A percentile compares a stretch with the other conserved stretches of the same genome.
These are phyloP conservation scores for Musa schizocarpa DNA, from an alignment of 176 grass and related monocot genomes.

Conservation along the genomic window DNA sequence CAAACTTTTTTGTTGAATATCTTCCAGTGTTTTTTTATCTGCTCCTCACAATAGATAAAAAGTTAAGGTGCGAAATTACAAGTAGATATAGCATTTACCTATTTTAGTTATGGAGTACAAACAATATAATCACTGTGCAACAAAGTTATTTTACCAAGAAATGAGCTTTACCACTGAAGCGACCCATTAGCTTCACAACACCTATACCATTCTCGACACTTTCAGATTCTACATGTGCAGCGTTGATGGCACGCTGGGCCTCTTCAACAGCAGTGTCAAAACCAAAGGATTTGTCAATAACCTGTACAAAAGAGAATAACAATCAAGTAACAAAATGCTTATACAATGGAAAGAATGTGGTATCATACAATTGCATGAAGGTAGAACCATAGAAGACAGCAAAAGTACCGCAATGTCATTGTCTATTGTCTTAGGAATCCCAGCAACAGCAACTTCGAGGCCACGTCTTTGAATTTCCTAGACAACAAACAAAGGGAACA, in stretches of 20 bases:
- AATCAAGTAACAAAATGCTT: background rate
- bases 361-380: background rate
- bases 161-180: conserved; percentile 3
- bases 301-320: background rate
- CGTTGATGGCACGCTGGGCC: conserved; percentile 13
- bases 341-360: background rate
- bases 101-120: background rate
- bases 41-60: background rate
- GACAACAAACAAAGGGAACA: background rate
- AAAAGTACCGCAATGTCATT: conserved; percentile 12
- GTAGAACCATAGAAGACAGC: background rate
- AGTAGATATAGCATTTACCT: background rate
- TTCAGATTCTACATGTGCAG: conserved; percentile 17
- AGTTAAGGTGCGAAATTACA: background rate
- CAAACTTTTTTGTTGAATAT: too few species aligned
- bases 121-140: background rate
- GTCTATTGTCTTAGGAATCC: conserved; percentile 18
- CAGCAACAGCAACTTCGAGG: conserved; percentile 8
- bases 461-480: conserved; percentile 11
- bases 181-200: conserved; percentile 14
- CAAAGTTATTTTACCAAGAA: background rate
- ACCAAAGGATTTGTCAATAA: conserved; percentile 18
- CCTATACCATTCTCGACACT: conserved; percentile 16
- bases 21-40: too few species aligned
- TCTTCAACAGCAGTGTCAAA: conserved; percentile 19